Base-by-base conservation (phyloP, 768 basidiomycete species). In the Tricholoma flavovirens region DNA sequence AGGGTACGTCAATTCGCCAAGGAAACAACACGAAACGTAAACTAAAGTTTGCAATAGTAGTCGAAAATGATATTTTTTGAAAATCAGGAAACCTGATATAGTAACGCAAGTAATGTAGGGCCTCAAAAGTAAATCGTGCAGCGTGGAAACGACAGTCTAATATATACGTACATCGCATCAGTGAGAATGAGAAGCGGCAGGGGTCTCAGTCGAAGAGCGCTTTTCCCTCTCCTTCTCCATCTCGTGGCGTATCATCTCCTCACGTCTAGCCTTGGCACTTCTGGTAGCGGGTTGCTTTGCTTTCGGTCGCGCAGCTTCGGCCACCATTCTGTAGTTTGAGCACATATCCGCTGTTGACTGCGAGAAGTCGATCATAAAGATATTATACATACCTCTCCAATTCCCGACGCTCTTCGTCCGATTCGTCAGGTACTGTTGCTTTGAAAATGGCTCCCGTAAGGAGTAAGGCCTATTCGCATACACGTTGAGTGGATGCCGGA, bases 381-480 rank as follows among this genome's bases (percentile, higher is more conserved):
- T 9, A 12, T 30, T 49, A 8, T 53, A 67, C 84, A 24, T 63
- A 92, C 89, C 93, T 77, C 72, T 99, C 97, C 17, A 99, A 82
- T 70, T 98, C 93, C 49, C 97, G 81, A 22, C 97, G 84, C 66
- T 97, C 97, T 67, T 89, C 88, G 66, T 97, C 95, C 7, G 90
- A 86, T 67, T 91, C 93, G 66, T 98, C 96, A 2, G 97, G 89
- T 29, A 79, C 67, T 0, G 90, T 82, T 4, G 79, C 73, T 70
- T 95, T 96, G 79, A 98, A 96, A 62, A 96, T 86, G 14, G 88
- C 87, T 6, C 96, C 97, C 32, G 89, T 87, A 14, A 92, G 76
- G 55, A 98, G 74, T n/a, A 98, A 76, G 42, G 88, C 95, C 87
- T 93, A 63, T 22, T 40, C 8, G 43, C 56, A 33, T 29, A 22